Conservation (phyloP, 2,329 filamentous ascomycete species). For the Ambrosiella beaveri region DNA sequence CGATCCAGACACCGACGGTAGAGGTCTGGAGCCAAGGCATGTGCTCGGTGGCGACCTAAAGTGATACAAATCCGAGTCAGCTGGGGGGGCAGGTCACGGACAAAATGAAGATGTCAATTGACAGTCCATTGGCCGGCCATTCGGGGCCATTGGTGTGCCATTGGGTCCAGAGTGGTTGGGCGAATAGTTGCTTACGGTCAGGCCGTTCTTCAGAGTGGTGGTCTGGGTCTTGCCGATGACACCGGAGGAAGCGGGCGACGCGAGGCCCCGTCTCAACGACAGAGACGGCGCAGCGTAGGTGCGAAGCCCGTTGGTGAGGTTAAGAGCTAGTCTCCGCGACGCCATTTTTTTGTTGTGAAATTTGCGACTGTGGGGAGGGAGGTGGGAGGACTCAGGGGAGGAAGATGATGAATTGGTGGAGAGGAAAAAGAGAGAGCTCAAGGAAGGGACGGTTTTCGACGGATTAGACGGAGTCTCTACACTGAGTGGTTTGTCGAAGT, state of each 20-base stretch:
- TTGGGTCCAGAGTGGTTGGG: slow-evolving; percentile 2
- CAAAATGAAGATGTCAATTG: neutral
- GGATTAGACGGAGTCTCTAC: slow-evolving; percentile 7
- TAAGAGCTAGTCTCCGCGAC: slow-evolving; percentile 91
- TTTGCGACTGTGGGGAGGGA: slow-evolving; percentile 14
- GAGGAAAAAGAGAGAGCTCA: neutral
- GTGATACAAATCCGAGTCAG: neutral
- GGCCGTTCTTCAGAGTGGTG: slow-evolving; percentile 90
- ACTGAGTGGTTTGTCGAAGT: slow-evolving; percentile 39
- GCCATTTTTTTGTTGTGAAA: slow-evolving; percentile 47
- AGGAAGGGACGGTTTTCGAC: slow-evolving; percentile 1
- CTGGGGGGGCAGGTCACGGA: neutral
- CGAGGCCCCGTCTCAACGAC: slow-evolving; percentile 72
- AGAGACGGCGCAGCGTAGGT: slow-evolving; percentile 69
- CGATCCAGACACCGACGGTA: slow-evolving; percentile 97
- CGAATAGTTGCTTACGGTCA: slow-evolving; percentile 51
- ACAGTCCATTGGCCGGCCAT: neutral
- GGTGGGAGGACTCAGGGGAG: slow-evolving; percentile 1
- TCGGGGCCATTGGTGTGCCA: neutral
- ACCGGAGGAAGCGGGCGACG: slow-evolving; percentile 53
- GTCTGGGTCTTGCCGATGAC: slow-evolving; percentile 72
- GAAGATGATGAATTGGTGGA: neutral
- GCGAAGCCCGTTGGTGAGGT: slow-evolving; percentile 79
- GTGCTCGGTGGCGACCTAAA: slow-evolving; percentile 89
- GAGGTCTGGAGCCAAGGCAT: slow-evolving; percentile 97